A percentile compares a stretch with the other conserved stretches of the same genome.
These are phyloP conservation scores for Calonectria pteridis DNA, from an alignment of 2,329 filamentous ascomycete species.

Conservation along the genomic window DNA sequence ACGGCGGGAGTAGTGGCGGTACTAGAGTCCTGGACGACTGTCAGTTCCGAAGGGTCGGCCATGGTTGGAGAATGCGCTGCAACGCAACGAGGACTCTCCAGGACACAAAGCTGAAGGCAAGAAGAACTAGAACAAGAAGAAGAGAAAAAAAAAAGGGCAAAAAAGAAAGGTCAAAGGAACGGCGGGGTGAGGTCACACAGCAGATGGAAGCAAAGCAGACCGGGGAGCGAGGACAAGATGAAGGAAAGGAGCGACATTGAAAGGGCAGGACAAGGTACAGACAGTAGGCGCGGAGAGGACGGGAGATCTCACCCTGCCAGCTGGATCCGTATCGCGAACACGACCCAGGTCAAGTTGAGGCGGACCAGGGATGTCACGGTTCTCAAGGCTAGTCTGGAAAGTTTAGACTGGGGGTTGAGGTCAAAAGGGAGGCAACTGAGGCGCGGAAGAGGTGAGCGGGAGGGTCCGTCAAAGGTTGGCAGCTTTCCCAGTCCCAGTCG, in stretches of 20 bases:
- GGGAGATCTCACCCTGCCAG: slow-evolving; percentile 33
- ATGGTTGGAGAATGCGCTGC: slow-evolving; percentile 35
- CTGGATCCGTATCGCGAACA: slow-evolving; percentile 40
- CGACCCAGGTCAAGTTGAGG: slow-evolving; percentile 37
- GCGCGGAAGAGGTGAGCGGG: slow-evolving; percentile 32
- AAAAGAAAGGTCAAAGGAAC: not conserved
- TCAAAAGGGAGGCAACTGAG: slow-evolving; percentile 23
- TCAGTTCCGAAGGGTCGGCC: slow-evolving; percentile 48
- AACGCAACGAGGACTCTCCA: slow-evolving; percentile 24
- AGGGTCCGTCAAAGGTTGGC: slow-evolving; percentile 32
- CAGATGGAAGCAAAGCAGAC: not conserved
- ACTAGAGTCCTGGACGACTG: slow-evolving; percentile 46
- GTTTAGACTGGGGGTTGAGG: slow-evolving; percentile 29
- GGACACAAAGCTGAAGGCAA: not conserved
- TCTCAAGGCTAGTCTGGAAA: slow-evolving; percentile 40
- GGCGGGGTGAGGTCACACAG: slow-evolving; percentile 5
- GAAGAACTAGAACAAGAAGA: slow-evolving; percentile 5
- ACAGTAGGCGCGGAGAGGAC: slow-evolving; percentile 26
- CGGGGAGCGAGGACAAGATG: slow-evolving; percentile 10
- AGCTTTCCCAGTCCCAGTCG: slow-evolving; percentile 16
- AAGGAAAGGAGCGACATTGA: slow-evolving; percentile 11
- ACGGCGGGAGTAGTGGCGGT: slow-evolving; percentile 1
- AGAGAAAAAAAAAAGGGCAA: not conserved
- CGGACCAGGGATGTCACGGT: slow-evolving; percentile 43
- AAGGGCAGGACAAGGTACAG: slow-evolving; percentile 19